Percentiles rank a stretch among this genome's conserved stretches.
phyloP scores from a whole-genome alignment of 2,329 filamentous ascomycete species.

The Rutstroemia sp. region DNA sequence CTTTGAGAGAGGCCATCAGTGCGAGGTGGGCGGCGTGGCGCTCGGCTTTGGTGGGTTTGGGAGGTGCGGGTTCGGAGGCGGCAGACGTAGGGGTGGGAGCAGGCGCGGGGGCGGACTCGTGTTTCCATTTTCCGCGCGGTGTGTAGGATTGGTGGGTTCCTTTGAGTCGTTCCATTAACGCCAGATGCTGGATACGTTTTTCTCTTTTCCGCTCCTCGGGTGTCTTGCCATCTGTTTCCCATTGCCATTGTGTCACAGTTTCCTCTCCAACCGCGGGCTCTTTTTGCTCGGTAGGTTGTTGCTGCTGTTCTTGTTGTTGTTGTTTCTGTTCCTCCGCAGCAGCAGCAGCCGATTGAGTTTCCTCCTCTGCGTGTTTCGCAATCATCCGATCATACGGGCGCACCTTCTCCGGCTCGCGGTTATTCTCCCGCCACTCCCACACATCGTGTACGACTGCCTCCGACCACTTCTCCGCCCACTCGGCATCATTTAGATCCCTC shows the following conservation, averaged over 20 bases:
- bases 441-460: constrained; percentile 28
- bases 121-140: not conserved
- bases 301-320: too few species aligned
- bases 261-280: not conserved
- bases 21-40: too few species aligned
- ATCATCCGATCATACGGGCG: not conserved
- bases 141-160: not conserved
- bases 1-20: too few species aligned
- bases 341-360: not conserved
- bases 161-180: not conserved
- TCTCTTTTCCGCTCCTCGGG: not conserved
- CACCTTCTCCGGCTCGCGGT: not conserved
- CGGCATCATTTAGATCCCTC: constrained; percentile 31
- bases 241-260: too few species aligned
- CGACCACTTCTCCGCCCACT: constrained; percentile 32
- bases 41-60: too few species aligned
- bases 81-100: too few species aligned
- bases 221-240: not conserved
- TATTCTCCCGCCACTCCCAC: not conserved
- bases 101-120: not conserved
- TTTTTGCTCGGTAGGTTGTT: not conserved
- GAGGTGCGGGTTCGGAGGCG: too few species aligned
- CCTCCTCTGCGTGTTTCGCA: not conserved
- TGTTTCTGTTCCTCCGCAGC: not conserved
- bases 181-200: not conserved